Conservation (phyloP, 1,284 basidiomycete genomes). For the Ganoderma sp. region DNA sequence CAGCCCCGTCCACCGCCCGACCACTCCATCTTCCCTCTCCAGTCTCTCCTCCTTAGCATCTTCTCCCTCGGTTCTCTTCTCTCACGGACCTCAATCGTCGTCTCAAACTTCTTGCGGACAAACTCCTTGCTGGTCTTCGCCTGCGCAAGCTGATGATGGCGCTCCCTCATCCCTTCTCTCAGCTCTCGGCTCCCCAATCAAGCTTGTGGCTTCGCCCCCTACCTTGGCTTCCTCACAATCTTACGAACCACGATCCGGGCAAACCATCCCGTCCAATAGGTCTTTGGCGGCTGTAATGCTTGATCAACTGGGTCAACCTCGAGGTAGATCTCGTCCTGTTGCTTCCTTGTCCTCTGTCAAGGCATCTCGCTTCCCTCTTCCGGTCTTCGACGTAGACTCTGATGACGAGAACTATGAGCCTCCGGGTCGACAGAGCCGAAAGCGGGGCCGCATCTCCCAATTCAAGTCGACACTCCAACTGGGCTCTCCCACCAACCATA, state of each 20-base stretch:
- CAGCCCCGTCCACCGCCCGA: conserved; percentile 15
- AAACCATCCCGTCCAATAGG: not conserved
- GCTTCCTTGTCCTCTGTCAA: conserved; percentile 16
- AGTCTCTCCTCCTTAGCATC: conserved; percentile 33
- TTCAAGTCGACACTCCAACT: not conserved
- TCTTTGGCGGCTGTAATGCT: conserved; percentile 20
- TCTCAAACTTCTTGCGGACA: conserved; percentile 25
- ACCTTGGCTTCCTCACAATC: not conserved
- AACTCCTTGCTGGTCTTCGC: conserved; percentile 15
- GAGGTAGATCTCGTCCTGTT: not conserved
- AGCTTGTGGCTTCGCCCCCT: not conserved
- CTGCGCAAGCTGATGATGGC: conserved; percentile 6
- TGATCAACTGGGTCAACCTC: conserved; percentile 16
- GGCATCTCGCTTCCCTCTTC: conserved; percentile 14
- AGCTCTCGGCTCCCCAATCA: conserved; percentile 22
- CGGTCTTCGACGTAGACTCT: conserved; percentile 10
- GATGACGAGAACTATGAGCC: conserved; percentile 30
- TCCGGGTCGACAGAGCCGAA: conserved; percentile 11
- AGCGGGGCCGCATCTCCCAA: conserved; percentile 16
- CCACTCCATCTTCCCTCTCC: conserved; percentile 29
- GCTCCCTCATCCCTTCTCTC: conserved; percentile 11
- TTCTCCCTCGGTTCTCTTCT: conserved; percentile 27
- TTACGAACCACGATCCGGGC: conserved; percentile 9
- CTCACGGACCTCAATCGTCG: conserved; percentile 16
- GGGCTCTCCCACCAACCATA: not conserved